Percentiles rank a stretch among this genome's conserved stretches.
Conservation (phyloP, 768 basidiomycete species). For the Pisolithus orientalis region DNA sequence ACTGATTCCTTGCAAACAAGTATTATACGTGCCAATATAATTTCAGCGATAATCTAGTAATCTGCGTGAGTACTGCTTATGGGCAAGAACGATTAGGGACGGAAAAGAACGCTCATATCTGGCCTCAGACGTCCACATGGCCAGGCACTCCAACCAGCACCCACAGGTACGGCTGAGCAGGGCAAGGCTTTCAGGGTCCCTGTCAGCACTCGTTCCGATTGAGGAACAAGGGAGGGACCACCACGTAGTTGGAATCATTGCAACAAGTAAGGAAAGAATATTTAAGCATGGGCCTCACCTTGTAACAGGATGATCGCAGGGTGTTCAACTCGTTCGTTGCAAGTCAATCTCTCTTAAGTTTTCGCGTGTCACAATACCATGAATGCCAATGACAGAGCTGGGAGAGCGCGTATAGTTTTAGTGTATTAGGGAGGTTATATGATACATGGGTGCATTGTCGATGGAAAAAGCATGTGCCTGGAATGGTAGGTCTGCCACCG, state of each 20-base stretch:
- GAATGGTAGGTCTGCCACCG: neutral
- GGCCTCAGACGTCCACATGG: constrained; percentile 73
- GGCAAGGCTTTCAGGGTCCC: constrained; percentile 21
- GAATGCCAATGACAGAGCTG: neutral
- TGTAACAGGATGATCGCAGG: neutral
- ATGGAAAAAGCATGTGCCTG: constrained; percentile 2
- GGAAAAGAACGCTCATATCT: constrained; percentile 63
- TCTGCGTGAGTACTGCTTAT: constrained; percentile 2
- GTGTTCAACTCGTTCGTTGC: neutral
- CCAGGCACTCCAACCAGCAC: constrained; percentile 42
- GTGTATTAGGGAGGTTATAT: constrained; percentile 11
- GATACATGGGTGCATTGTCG: constrained; percentile 10
- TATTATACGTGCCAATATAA: neutral
- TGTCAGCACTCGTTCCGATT: constrained; percentile 1
- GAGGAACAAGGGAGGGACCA: constrained; percentile 34
- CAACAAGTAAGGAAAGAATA: neutral
- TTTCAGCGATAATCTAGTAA: neutral
- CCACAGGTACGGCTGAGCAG: constrained; percentile 41
- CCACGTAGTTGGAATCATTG: constrained; percentile 66
- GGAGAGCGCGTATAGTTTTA: neutral
- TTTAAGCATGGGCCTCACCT: constrained; percentile 25
- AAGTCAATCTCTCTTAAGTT: neutral
- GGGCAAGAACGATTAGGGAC: neutral
- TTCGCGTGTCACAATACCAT: neutral
- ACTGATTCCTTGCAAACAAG: neutral